Base-by-base conservation (phyloP, 805 yeast genomes). In the Candida taoyuanica region DNA sequence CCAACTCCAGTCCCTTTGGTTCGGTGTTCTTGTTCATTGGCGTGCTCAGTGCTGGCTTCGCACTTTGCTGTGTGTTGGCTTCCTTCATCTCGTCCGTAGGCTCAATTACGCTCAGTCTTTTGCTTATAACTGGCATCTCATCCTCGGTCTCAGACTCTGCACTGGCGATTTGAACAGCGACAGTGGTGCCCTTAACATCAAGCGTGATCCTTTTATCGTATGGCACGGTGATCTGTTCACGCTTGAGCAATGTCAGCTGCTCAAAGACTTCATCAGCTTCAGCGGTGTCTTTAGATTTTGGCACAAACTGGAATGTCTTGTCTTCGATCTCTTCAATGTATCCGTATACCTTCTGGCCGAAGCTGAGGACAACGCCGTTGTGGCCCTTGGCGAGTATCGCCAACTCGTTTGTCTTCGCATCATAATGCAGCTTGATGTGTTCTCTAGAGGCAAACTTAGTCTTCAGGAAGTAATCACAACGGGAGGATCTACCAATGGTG, bases 371-470 rank as follows among this genome's bases (percentile, higher is more conserved):
- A 35, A 85, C 63, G 9, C 97, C 96, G 58, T 91, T 91, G 62
- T 78, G 74, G 4, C 98, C 97, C 38, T 77, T 59, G 59, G 97
- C 91, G 31, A 73, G 73, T 35, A 91, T 57, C 13, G 62, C 65
- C 31, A 86, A 58, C 32, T 66, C 50, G 24, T 72, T 63, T 9
- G 58, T 56, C 3, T 52, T 54, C 1, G 64, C 49, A 20, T 65
- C 55, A 54, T 73, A 78, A 18, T 70, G 63, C 3, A 83, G 53
- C 13, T 64, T 59, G 36, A 81, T 68, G 59, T 85, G 95, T 9
- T 70, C 68, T 36, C 95, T 73, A 12, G 93, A 82, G 17, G 85
- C 74, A 28, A 70, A 69, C 53, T 74, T 77, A 56, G 56, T 70
- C 58, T 54, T 78, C 52, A 60, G 63, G 55, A 60, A 65, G 28